Conservation (phyloP, 2,329 filamentous ascomycete species). For the Cercospora sp. region DNA sequence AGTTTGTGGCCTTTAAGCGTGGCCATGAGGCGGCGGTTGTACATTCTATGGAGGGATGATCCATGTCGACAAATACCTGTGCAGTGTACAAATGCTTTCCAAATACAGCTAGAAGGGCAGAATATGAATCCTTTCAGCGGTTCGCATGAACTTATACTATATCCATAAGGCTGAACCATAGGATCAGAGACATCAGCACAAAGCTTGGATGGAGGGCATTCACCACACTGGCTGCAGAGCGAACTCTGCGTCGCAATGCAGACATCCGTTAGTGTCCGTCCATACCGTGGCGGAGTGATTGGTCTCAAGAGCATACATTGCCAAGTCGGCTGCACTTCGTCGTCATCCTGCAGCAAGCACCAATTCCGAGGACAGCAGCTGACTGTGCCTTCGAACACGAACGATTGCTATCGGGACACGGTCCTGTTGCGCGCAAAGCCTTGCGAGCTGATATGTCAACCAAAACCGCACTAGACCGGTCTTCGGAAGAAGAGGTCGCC, state of each 20-base stretch:
- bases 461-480: too few species aligned
- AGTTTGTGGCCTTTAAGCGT: conserved; percentile 25
- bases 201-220: background rate
- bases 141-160: background rate
- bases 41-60: background rate
- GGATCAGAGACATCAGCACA: background rate
- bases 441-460: background rate
- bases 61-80: background rate
- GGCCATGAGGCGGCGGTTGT: background rate
- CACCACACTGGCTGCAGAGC: background rate
- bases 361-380: background rate
- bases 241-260: background rate
- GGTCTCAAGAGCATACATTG: background rate
- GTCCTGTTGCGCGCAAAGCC: background rate
- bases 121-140: background rate
- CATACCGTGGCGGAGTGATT: background rate
- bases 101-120: background rate
- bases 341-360: background rate
- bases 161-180: background rate
- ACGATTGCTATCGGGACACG: background rate
- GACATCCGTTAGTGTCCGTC: background rate
- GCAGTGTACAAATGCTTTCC: background rate
- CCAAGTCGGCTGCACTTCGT: background rate
- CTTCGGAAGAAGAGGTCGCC: background rate
- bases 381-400: background rate